Percentiles rank a stretch among this genome's conserved stretches.
These are phyloP conservation scores for maize (Zea mays) DNA, from an alignment of 176 grass and related monocot species.

Conservation along the genomic window DNA sequence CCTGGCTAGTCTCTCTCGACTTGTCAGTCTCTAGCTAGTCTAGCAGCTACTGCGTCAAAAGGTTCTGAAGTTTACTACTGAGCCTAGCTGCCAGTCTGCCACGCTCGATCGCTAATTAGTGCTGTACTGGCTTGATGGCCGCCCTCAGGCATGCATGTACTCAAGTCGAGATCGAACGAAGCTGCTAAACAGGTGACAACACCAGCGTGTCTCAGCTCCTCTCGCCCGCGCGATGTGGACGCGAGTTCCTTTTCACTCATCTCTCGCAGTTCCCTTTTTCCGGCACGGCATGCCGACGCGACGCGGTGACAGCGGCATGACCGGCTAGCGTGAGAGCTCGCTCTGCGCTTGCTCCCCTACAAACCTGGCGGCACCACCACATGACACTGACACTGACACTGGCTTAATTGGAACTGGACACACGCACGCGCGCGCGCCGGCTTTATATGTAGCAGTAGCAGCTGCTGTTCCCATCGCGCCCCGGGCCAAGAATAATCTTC, in stretches of 20 bases:
- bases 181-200: neutral
- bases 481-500: no score
- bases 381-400: neutral
- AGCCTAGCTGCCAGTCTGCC: no score
- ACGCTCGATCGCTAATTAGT: no score
- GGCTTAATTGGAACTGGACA: neutral
- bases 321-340: neutral
- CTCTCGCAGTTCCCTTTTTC: neutral
- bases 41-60: no score
- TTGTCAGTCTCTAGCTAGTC: no score
- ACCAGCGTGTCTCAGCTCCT: conserved; percentile 2
- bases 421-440: conserved; percentile 1
- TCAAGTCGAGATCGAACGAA: neutral
- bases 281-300: neutral
- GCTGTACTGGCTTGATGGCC: no score
- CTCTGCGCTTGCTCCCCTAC: neutral
- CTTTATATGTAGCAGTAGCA: no score
- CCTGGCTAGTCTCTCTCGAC: no score
- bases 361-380: conserved; percentile 6
- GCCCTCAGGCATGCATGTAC: neutral
- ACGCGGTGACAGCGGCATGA: conserved; percentile 21
- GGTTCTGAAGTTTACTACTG: no score
- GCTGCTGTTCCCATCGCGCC: neutral
- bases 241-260: neutral
- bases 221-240: no score